Conservation (phyloP, 306 rosid species). For the Castanea mollissima region DNA sequence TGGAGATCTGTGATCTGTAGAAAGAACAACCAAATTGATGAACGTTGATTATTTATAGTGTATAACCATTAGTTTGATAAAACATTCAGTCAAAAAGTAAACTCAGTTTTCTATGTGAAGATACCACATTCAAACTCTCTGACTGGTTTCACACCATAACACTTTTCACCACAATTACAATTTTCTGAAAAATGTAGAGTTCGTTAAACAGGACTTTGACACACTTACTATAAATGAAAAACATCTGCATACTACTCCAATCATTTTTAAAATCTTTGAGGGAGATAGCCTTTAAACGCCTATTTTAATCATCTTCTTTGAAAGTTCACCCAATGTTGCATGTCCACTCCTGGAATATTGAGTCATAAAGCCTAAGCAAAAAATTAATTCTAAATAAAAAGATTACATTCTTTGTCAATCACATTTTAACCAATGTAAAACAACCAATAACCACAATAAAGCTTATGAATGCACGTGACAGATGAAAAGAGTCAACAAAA, state of each 20-base stretch:
- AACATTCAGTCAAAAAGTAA: not conserved
- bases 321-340: not conserved
- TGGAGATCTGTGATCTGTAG: constrained; percentile 92
- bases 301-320: not conserved
- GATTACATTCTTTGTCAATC: not conserved
- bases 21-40: constrained; percentile 24
- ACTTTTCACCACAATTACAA: not conserved
- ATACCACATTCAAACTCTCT: not conserved
- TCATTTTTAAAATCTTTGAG: not conserved
- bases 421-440: not conserved
- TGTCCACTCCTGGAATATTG: not conserved
- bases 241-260: not conserved
- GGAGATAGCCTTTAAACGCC: not conserved
- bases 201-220: not conserved
- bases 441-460: not conserved
- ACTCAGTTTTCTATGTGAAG: not conserved
- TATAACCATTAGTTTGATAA: not conserved
- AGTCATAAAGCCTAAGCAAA: not conserved
- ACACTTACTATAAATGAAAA: not conserved
- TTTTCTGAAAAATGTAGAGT: not conserved
- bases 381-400: not conserved
- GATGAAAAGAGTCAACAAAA: not conserved
- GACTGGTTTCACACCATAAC: not conserved
- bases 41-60: constrained; percentile 11
- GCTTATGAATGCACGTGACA: not conserved